A percentile compares a stretch with the other conserved stretches of the same genome.
phyloP scores from a whole-genome alignment of 2,329 filamentous ascomycete species.

The Arthrinium puccinioides region DNA sequence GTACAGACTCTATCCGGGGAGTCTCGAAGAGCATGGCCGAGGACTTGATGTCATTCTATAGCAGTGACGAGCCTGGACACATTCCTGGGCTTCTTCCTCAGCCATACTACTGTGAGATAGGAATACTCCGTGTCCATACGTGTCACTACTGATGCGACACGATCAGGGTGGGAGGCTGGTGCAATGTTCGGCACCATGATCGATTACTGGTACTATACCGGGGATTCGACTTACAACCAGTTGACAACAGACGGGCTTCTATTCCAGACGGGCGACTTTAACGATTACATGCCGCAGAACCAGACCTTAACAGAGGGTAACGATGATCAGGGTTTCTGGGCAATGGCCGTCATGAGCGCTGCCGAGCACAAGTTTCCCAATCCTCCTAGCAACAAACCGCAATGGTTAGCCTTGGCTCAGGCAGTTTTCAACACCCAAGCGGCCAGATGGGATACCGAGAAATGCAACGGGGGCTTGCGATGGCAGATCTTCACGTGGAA shows the following conservation, averaged over 20 bases:
- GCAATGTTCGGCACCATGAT: constrained; percentile 65
- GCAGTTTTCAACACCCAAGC: constrained; percentile 78
- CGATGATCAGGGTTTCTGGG: constrained; percentile 73
- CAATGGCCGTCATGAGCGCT: constrained; percentile 60
- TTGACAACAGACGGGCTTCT: constrained; percentile 61
- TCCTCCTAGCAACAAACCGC: constrained; percentile 46
- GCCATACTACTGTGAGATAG: constrained; percentile 50
- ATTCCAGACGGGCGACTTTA: constrained; percentile 64
- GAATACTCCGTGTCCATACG: too few relatives aligned
- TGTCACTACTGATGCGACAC: too few relatives aligned
- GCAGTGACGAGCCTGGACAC: constrained; percentile 40
- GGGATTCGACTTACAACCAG: constrained; percentile 64
- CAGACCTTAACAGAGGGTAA: constrained; percentile 64
- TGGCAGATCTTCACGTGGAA: constrained; percentile 87
- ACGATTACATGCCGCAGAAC: constrained; percentile 72
- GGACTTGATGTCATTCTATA: constrained; percentile 42
- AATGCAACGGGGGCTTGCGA: constrained; percentile 68
- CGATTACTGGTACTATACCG: constrained; percentile 82
- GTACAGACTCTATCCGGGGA: constrained; percentile 40
- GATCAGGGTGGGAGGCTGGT: constrained; percentile 68
- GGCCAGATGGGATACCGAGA: constrained; percentile 59
- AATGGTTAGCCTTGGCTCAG: constrained; percentile 67
- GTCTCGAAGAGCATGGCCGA: constrained; percentile 42
- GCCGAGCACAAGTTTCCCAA: constrained; percentile 62
- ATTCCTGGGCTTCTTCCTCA: constrained; percentile 44